Conservation (phyloP, 2,329 filamentous ascomycete genomes). For the Colletotrichum nymphaeae region DNA sequence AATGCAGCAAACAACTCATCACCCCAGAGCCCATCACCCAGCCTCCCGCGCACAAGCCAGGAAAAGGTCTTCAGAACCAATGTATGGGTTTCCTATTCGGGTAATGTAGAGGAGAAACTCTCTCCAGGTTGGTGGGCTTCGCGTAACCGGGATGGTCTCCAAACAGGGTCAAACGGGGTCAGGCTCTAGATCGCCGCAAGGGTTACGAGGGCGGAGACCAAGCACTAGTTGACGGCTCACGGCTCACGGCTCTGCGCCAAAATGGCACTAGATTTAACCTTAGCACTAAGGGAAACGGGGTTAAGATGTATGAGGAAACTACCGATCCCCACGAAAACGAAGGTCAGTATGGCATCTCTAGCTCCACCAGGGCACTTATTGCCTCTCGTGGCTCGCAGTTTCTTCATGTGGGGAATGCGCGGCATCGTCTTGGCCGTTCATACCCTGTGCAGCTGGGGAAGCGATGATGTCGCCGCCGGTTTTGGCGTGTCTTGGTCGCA, state of each 20-base stretch:
- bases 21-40: neutral
- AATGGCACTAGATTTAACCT: constrained; percentile 17
- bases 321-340: constrained; percentile 5
- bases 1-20: neutral
- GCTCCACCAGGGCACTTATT: neutral
- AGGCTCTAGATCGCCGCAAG: constrained; percentile 26
- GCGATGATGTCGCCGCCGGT: neutral
- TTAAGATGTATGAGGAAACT: neutral
- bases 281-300: neutral
- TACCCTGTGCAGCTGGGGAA: neutral
- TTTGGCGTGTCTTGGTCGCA: neutral
- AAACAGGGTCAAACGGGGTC: constrained; percentile 19
- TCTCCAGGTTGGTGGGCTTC: constrained; percentile 1
- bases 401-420: neutral
- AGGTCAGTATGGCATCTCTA: neutral
- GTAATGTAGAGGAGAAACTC: constrained; percentile 27
- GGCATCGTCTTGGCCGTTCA: constrained; percentile 3
- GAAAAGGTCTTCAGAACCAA: neutral
- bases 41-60: neutral
- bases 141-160: constrained; percentile 3
- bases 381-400: neutral
- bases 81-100: constrained; percentile 15
- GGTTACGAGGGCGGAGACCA: neutral
- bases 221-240: neutral
- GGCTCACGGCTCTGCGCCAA: constrained; percentile 14